Percentiles rank a stretch among this genome's conserved stretches.
Evolutionary conservation across 2,329 filamentous ascomycete genomes (phyloP).

Genomic region (Alternaria triticina): DNA sequence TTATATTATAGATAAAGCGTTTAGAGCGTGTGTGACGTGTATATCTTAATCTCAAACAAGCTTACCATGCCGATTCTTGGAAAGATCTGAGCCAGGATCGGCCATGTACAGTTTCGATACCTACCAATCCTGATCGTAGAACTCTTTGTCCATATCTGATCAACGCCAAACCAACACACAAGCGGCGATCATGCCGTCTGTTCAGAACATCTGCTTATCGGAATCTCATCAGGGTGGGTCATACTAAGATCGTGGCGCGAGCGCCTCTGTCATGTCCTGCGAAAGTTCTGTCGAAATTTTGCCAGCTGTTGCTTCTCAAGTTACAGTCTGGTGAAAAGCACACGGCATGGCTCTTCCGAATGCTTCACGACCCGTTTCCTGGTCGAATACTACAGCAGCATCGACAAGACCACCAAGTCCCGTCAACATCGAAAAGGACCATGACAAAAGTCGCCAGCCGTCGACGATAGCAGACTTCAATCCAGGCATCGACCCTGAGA

Average conservation of each 20-base stretch:
- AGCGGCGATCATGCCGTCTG: not conserved
- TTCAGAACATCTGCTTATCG: not conserved
- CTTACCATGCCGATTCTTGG: not conserved
- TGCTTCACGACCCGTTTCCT: not conserved
- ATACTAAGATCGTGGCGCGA: not conserved
- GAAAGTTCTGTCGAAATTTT: not conserved
- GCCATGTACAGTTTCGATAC: not conserved
- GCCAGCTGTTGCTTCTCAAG: not conserved
- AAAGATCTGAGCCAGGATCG: not conserved
- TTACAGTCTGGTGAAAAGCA: not conserved
- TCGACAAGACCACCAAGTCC: slow-evolving; percentile 12
- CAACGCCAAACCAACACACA: not conserved
- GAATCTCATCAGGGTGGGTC: not conserved
- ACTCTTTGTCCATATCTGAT: not conserved
- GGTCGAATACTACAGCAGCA: slow-evolving; percentile 10
- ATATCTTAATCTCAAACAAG: not conserved
- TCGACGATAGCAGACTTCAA: not conserved
- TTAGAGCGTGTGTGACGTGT: too few relatives aligned
- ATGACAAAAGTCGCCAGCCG: not conserved
- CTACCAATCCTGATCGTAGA: not conserved
- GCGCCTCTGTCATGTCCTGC: not conserved
- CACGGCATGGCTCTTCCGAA: not conserved
- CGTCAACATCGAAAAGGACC: slow-evolving; percentile 1
- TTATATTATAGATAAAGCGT: too few relatives aligned
- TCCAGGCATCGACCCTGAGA: not conserved